These are phyloP conservation scores for Saturnispora saitoi DNA, from an alignment of 805 yeast genomes.

Conservation along the genomic window DNA sequence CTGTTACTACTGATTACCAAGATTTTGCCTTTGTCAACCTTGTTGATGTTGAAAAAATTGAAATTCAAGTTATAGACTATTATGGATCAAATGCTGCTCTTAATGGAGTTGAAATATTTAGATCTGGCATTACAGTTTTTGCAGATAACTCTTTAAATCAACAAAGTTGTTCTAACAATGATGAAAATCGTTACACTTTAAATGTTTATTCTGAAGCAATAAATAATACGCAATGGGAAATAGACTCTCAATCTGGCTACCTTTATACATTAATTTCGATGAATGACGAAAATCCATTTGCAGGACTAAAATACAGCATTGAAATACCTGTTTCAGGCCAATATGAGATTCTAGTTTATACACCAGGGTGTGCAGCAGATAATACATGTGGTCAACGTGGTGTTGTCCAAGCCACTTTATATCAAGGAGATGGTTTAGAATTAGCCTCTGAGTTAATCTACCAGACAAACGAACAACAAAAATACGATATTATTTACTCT, in stretches of 20 bases:
- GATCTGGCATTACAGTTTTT: conserved; percentile 49
- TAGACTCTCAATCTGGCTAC: conserved; percentile 15
- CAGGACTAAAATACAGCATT: conserved; percentile 51
- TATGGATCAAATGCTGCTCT: conserved; percentile 66
- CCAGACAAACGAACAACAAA: conserved; percentile 73
- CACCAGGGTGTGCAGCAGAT: conserved; percentile 80
- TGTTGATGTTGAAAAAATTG: conserved; percentile 50
- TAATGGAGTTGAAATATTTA: conserved; percentile 64
- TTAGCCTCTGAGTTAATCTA: conserved; percentile 43
- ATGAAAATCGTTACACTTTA: conserved; percentile 3
- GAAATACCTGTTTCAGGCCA: conserved; percentile 65
- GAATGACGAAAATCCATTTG: conserved; percentile 22
- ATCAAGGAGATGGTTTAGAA: conserved; percentile 36
- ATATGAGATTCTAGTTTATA: conserved; percentile 62
- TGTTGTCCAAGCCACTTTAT: conserved; percentile 65
- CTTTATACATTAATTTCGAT: conserved; percentile 22
- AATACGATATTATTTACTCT: conserved; percentile 67
- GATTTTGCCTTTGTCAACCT: conserved; percentile 76
- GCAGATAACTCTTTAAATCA: conserved; percentile 66
- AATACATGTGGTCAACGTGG: conserved; percentile 65
- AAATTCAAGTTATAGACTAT: conserved; percentile 55
- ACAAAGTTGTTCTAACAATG: conserved; percentile 4
- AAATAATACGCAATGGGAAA: conserved; percentile 21
- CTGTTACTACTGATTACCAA: conserved; percentile 39
- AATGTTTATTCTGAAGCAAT: conserved; percentile 9